Base-by-base conservation (phyloP, 768 basidiomycete species). In the Hemileccinum rubropunctum region DNA sequence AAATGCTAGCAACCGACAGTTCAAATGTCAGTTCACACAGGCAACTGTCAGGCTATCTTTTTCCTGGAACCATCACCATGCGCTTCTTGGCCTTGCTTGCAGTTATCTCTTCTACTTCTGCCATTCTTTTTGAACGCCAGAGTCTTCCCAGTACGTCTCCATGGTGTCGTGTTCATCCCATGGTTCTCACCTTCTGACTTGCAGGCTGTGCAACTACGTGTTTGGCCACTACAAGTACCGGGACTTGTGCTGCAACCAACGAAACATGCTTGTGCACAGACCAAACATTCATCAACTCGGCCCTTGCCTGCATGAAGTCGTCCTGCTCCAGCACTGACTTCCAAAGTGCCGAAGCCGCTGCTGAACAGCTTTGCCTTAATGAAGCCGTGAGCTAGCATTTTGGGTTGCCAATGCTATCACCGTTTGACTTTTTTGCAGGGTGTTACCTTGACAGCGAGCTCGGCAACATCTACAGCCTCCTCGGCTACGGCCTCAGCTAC, bases 241-340 rank as follows among this genome's bases (percentile, higher is more conserved):
- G 70, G 37, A 57, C 54, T 50, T 90, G 87, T 70, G 13, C 47
- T 13, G 9, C 63, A 4, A 65, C 65, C n/a, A 81, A 88, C 68
- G 70, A 77, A 60, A 54, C 56, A 23, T 91, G 88, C 58, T 69
- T 85, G 27, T 88, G 86, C 76, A 66, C 69, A 6, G 71, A 68
- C 61, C 0, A 56, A 17, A n/a, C 49, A 1, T 87, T 84, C 60
- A 57, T 85, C 52, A 42, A 49, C 34, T 61, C 63, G 46, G 74
- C 75, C 41, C 78, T 80, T 33, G 1, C 57, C 0, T 87, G 85
- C 67, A 76, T 86, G 52, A 18, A 63, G 43, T 33, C 42, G 4
- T 54, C 66, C n/a, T 87, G 86, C 72, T 52, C 56, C 0, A 76
- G 74, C 41, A 34, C 32, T 11, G 82, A 85, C 59, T 71, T 83